Conservation (phyloP, 108 stramenopile genomes). For the Cyclotella sp. region DNA sequence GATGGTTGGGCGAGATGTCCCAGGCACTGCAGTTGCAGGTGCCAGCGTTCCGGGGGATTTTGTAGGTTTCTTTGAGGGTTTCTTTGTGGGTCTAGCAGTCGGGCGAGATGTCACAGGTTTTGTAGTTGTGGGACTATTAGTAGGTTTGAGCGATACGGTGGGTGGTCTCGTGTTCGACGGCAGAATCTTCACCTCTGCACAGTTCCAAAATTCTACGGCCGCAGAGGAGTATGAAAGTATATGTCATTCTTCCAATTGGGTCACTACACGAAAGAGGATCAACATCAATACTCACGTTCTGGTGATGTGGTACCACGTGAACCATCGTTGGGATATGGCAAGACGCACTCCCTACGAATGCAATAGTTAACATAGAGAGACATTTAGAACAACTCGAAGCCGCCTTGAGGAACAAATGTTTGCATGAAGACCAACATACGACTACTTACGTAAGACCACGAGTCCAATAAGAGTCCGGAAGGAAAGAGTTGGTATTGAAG, state of each 20-base stretch:
- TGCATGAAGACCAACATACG: not conserved
- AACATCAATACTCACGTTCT: constrained; percentile 14
- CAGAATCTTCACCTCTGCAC: constrained; percentile 26
- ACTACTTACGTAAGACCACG: constrained; percentile 12
- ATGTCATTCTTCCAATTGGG: not conserved
- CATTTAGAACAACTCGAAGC: no score
- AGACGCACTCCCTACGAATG: constrained; percentile 18
- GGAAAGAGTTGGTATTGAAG: constrained; percentile 31
- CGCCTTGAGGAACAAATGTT: no score
- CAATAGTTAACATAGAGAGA: not conserved
- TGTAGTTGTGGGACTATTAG: not conserved
- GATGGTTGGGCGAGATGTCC: not conserved
- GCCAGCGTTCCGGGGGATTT: not conserved
- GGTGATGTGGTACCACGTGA: constrained; percentile 29
- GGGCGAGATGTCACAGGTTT: not conserved
- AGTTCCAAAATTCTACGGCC: constrained; percentile 27
- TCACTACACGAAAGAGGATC: not conserved
- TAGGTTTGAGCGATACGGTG: constrained; percentile 29
- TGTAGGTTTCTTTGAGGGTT: not conserved
- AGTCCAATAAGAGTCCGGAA: constrained; percentile 29
- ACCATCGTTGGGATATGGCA: constrained; percentile 41
- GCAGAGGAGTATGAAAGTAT: not conserved
- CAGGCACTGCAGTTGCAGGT: not conserved
- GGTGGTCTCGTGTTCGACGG: constrained; percentile 5
- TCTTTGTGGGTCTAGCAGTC: not conserved